Evolutionary conservation across 345 rosid species (phyloP), one percentile per base, ranked within the genome.

Genomic region (Pistacia vera): DNA sequence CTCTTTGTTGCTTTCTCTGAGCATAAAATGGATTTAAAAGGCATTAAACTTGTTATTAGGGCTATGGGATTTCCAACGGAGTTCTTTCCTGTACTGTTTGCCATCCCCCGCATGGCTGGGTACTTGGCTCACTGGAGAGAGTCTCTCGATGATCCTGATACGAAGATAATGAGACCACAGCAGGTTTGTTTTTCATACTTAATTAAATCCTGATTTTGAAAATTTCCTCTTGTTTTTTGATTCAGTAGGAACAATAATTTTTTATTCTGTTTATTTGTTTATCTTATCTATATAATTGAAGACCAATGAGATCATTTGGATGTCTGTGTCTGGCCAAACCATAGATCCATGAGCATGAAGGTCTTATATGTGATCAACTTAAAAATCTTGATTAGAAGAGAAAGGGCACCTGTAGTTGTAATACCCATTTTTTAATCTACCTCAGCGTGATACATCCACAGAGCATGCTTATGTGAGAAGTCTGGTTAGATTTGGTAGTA

Each of bases 31-130:
- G 72, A 11, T 41, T 52, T 49, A 54, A 74, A 8, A 76, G 54
- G 1, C 22, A 46, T 30, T 74, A 14, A 35, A 12, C 38, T 69
- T 54, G 48, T 71, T 36, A 68, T 77, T 13, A 96, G 99, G 87
- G 97, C 99, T 74, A 93, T 93, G 97, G 99, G 99, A 78, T 93
- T 96, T 79, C 99, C 99, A 10, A 87, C 95, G 9, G 99, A 93
- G 87, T 96, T 90, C 85, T 96, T 93, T 84, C 89, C 99, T 2
- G 97, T 96, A 56, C 79, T 96, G 62, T 93, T 96, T 74, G 98
- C 99, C 30, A 90, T 96, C 71, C 97, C 99, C 65, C 90, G 98
- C 33, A 96, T 96, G 99, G 99, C 97, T 81, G 99, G 99, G 38
- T 96, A 92, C 84, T 82, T 96, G 73, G 83, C 99, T 0, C 99